Base-by-base conservation (phyloP, 495 filamentous ascomycete species). In the Aspergillus coremiiformis region DNA sequence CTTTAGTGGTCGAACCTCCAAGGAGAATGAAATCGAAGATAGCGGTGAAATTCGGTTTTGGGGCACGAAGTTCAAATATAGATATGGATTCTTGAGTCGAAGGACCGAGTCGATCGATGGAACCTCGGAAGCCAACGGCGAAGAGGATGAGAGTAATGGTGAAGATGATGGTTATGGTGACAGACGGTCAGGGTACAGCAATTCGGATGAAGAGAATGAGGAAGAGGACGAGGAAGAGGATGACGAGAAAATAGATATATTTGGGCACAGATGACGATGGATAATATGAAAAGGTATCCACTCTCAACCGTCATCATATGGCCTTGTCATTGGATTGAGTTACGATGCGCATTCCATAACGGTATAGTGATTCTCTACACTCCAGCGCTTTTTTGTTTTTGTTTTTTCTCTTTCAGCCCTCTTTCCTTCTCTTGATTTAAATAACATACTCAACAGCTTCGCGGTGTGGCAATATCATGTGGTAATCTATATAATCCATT, bases 181-280 rank as follows among this genome's bases (percentile, higher is more conserved):
- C n/a, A n/a, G n/a, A 9, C n/a, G 30, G 15, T 58, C 59, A 48
- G 42, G 39, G 12, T 77, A 76, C 27, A 60, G 50, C 37, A 50
- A 54, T 8, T 54, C 56, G 8, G 77, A 79, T 5, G 76, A 78
- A 1, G 73, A 72, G 15, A 72, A 73, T 1, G 74, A 68, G 5
- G 72, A 74, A 3, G 80, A 78, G 3, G 68, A 69, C 1, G 74
- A 75, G 6, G 80, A 78, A 0, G 78, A 84, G 26, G 79, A 79
- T 7, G 70, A 71, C 39, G 80, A 87, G 56, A 67, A 74, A 43
- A 83, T 87, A 57, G 79, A 83, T 47, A 73, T 89, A 47, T 78
- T 86, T 59, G 87, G 86, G n/a, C 86, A 90, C 70, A 77, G 83
- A 55, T 80, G 64, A 50, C 10, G 32, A 27, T 30, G n/a, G n/a